Evolutionary conservation across 148 eudicot species (phyloP).

Genomic region (Camellia sinensis): DNA sequence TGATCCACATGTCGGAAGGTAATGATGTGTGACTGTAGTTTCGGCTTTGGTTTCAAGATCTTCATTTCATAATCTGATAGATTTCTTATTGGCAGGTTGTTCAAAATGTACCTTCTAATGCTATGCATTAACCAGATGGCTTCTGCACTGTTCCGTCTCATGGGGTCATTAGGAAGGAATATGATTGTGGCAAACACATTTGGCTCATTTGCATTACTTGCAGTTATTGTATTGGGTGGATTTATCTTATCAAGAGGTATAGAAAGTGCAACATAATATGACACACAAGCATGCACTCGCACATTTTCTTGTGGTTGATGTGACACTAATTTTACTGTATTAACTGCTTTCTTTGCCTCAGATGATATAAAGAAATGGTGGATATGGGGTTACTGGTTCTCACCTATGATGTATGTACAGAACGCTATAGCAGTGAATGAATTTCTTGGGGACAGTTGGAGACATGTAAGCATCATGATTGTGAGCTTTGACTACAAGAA

Average conservation of each 20-base stretch:
- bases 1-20: conserved; percentile 34
- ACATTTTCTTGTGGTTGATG: background rate
- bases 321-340: background rate
- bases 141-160: conserved; percentile 26
- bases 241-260: conserved; percentile 34
- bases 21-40: background rate
- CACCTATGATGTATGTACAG: conserved; percentile 52
- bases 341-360: conserved; percentile 6
- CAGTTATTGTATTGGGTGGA: conserved; percentile 29
- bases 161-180: conserved; percentile 25
- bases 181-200: conserved; percentile 35
- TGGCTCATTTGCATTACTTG: conserved; percentile 30
- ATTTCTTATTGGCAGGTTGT: conserved; percentile 20
- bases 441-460: conserved; percentile 60
- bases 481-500: background rate
- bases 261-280: background rate
- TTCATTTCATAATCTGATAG: background rate
- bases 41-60: background rate
- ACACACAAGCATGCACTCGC: no score
- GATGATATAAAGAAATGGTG: conserved; percentile 53
- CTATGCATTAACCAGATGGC: conserved; percentile 21
- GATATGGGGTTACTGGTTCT: conserved; percentile 62
- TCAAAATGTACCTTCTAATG: conserved; percentile 25
- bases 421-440: conserved; percentile 56
- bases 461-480: conserved; percentile 20